Evolutionary conservation across 2,329 filamentous ascomycete genomes (phyloP).

Genomic region (Trichoderma sp.): DNA sequence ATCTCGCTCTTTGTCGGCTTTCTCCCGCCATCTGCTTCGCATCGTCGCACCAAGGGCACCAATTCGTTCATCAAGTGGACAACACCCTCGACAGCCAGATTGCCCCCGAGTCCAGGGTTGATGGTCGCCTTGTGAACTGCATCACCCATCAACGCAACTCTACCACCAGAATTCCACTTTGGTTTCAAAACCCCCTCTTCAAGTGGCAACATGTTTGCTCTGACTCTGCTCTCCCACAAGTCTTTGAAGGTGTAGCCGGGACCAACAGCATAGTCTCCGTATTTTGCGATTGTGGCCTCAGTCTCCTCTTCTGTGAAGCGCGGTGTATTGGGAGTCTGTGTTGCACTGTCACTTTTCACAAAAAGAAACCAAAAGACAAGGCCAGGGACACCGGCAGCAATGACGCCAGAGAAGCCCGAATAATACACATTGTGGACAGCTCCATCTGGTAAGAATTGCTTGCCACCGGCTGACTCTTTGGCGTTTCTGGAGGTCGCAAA

Average conservation of each 20-base stretch:
- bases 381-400: not conserved
- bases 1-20: not conserved
- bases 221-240: slow-evolving; percentile 3
- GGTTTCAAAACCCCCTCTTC: slow-evolving; percentile 7
- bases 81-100: slow-evolving; percentile 5
- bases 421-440: slow-evolving; percentile 7
- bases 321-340: not conserved
- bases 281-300: slow-evolving; percentile 5
- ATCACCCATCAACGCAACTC: not conserved
- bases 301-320: not conserved
- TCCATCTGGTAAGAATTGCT: not conserved
- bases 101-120: not conserved
- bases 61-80: slow-evolving; percentile 3
- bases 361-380: slow-evolving; percentile 6
- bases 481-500: slow-evolving; percentile 11
- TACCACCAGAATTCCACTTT: slow-evolving; percentile 1
- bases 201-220: slow-evolving; percentile 1
- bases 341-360: not conserved
- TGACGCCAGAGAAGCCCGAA: slow-evolving; percentile 2
- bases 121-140: slow-evolving; percentile 4
- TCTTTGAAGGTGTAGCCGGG: slow-evolving; percentile 6
- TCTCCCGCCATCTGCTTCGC: not conserved
- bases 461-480: not conserved
- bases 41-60: not conserved
- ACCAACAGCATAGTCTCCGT: slow-evolving; percentile 1